A percentile compares a stretch with the other conserved stretches of the same genome.
Evolutionary conservation across 2,329 filamentous ascomycete species (phyloP).

Genomic region (Cercospora sp.): DNA sequence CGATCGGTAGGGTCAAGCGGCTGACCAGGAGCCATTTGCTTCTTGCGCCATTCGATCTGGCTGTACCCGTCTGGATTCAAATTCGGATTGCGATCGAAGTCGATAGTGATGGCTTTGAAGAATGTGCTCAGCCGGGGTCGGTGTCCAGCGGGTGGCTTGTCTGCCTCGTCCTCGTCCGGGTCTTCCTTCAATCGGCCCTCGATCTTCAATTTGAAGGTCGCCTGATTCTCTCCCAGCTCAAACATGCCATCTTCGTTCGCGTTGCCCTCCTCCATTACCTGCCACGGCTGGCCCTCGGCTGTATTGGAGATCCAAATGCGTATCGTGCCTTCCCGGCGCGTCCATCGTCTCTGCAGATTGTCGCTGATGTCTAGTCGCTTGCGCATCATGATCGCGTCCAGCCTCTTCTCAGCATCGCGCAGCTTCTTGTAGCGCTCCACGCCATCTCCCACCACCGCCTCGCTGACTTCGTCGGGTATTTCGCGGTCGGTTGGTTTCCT

Average conservation of each 20-base stretch:
- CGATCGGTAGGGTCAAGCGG: conserved; percentile 56
- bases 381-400: conserved; percentile 91
- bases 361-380: conserved; percentile 91
- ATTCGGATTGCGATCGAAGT: conserved; percentile 57
- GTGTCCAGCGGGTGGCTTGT: conserved; percentile 47
- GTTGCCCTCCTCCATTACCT: conserved; percentile 55
- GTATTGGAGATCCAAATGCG: conserved; percentile 95
- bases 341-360: conserved; percentile 63
- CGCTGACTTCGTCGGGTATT: conserved; percentile 78
- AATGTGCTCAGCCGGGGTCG: conserved; percentile 70
- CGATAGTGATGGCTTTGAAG: conserved; percentile 74
- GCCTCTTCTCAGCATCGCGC: conserved; percentile 78
- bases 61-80: conserved; percentile 64
- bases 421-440: conserved; percentile 79
- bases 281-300: conserved; percentile 92
- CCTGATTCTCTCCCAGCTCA: conserved; percentile 77
- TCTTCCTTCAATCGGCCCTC: conserved; percentile 76
- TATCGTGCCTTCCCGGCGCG: conserved; percentile 66
- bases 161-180: conserved; percentile 53
- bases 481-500: conserved; percentile 93
- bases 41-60: conserved; percentile 84
- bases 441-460: conserved; percentile 77
- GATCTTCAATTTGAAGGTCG: conserved; percentile 86
- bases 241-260: conserved; percentile 67
- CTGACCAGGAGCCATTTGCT: conserved; percentile 49